These are phyloP conservation scores for Boechera retrofracta DNA, from an alignment of 345 rosid genomes.

Conservation along the genomic window DNA sequence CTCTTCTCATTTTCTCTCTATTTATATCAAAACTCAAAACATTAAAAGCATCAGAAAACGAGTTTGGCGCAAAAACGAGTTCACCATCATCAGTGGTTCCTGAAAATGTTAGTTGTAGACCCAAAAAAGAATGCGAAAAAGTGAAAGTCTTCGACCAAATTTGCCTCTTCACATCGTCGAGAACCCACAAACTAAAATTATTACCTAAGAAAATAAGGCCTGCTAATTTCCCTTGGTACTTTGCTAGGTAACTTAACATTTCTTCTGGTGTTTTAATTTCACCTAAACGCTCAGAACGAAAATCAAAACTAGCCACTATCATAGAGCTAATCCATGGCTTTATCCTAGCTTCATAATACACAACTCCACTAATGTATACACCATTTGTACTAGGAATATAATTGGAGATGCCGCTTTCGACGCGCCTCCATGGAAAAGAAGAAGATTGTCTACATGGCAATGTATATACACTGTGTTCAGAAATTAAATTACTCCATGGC, in stretches of 20 bases:
- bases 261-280: slow-evolving; percentile 11
- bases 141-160: background rate
- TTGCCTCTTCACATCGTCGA: slow-evolving; percentile 8
- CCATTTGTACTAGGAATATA: slow-evolving; percentile 8
- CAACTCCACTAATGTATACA: slow-evolving; percentile 13
- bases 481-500: background rate
- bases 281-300: slow-evolving; percentile 19
- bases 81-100: slow-evolving; percentile 10
- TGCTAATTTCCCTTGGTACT: slow-evolving; percentile 13
- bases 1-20: slow-evolving; percentile 3
- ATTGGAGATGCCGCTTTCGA: background rate
- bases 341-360: slow-evolving; percentile 14
- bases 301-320: slow-evolving; percentile 11
- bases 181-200: slow-evolving; percentile 22
- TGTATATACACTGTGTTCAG: slow-evolving; percentile 19
- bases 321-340: slow-evolving; percentile 22
- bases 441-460: slow-evolving; percentile 16
- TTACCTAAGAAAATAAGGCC: slow-evolving; percentile 10
- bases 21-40: slow-evolving; percentile 13
- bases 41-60: slow-evolving; percentile 4
- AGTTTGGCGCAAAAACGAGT: slow-evolving; percentile 1
- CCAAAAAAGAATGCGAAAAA: background rate
- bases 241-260: background rate
- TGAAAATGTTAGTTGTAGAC: slow-evolving; percentile 17
- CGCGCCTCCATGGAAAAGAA: slow-evolving; percentile 8